Conservation (phyloP, 805 yeast species). For the Tetrapisispora pingtungensis region DNA sequence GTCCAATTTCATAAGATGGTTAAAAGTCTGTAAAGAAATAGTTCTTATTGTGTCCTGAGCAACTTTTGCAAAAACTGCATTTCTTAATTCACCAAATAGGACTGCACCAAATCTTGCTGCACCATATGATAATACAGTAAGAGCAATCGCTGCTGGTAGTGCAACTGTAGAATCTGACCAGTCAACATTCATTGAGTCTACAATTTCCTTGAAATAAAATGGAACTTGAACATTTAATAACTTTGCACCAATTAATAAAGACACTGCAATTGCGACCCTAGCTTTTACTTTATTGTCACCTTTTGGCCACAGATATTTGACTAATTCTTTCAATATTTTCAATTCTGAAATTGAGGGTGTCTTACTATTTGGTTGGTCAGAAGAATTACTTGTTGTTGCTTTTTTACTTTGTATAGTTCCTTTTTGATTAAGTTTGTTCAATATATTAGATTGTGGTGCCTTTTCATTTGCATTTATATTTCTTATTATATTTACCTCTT, state of each 20-base stretch:
- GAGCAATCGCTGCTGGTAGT: constrained; percentile 43
- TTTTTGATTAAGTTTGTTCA: not conserved
- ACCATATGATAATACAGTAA: constrained; percentile 76
- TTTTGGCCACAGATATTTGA: constrained; percentile 75
- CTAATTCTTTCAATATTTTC: constrained; percentile 50
- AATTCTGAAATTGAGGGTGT: constrained; percentile 32
- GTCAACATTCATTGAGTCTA: constrained; percentile 88
- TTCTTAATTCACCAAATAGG: constrained; percentile 84
- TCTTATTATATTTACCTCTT: not conserved
- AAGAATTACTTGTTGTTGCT: not conserved
- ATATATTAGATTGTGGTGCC: not conserved
- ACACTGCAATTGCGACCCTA: constrained; percentile 67
- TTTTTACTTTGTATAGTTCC: too few species aligned
- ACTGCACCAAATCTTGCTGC: constrained; percentile 92
- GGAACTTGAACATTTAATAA: constrained; percentile 92
- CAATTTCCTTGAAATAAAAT: constrained; percentile 77
- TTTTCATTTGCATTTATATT: not conserved
- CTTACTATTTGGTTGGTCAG: not conserved
- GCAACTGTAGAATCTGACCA: constrained; percentile 63
- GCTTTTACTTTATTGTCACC: constrained; percentile 53
- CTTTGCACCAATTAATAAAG: constrained; percentile 69
- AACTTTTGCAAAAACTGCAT: constrained; percentile 91
- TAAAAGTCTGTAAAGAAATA: constrained; percentile 82
- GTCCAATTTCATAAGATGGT: constrained; percentile 74
- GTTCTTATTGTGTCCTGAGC: constrained; percentile 88